Percentiles rank a stretch among this genome's conserved stretches.
Conservation (phyloP, 441 rosid species). For the Jatropha multifida region DNA sequence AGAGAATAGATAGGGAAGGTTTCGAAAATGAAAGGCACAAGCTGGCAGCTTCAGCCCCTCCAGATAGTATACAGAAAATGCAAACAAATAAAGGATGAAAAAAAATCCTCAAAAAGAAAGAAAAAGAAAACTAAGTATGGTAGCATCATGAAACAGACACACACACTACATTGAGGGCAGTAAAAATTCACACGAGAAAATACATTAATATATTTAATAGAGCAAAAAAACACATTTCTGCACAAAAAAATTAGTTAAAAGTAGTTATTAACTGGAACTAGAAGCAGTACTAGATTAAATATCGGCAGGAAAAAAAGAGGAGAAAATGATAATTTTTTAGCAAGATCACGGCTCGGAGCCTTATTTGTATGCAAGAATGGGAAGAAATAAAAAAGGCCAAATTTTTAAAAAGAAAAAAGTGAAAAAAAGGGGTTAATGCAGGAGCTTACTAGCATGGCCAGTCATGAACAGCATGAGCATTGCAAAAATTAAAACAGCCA, state of each 20-base stretch:
- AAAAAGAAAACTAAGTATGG: not conserved
- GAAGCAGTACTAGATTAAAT: not conserved
- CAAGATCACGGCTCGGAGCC: not conserved
- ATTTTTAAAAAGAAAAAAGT: not conserved
- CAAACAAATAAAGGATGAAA: not conserved
- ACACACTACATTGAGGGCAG: not conserved
- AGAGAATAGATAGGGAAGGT: not conserved
- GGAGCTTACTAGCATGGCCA: slow-evolving; percentile 66
- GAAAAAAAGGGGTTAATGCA: not conserved
- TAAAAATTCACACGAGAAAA: not conserved
- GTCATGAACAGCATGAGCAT: slow-evolving; percentile 60
- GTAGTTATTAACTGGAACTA: not conserved
- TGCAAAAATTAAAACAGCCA: slow-evolving; percentile 52
- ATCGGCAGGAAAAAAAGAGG: not conserved
- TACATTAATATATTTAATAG: not conserved
- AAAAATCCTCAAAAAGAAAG: not conserved
- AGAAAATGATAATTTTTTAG: too few species aligned
- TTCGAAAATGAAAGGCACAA: not conserved
- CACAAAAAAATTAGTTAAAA: not conserved
- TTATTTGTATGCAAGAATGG: not conserved
- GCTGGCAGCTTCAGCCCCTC: not conserved
- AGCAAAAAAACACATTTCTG: not conserved
- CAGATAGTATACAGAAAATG: not conserved
- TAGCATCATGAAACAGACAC: not conserved
- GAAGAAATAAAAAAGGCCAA: not conserved